Evolutionary conservation across 2,329 filamentous ascomycete species (phyloP), one percentile per base, ranked within the genome.

Genomic region (Fusarium sp.): DNA sequence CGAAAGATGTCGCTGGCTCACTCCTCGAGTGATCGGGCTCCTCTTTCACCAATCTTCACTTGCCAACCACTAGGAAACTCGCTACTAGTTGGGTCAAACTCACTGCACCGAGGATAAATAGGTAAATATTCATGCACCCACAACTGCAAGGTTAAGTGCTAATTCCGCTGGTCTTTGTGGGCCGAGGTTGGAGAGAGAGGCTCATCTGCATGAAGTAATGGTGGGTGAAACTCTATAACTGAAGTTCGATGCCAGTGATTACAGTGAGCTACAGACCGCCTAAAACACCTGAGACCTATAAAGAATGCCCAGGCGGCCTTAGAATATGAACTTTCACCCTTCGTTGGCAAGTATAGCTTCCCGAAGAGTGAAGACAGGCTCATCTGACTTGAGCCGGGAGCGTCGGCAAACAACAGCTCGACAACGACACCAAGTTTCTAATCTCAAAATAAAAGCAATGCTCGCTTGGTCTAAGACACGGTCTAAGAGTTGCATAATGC

Each of bases 261-360:
- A 9, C 4, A 45, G 42, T 25, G 4, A 16, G 7, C 7, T 3
- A 45, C 7, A 45, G 13, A 14, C 7, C 42, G 8, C 16, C 13
- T 16, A 3, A 9, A 45, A 25, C 7, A 25, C 7, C 20, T 9
- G 20, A 25, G 13, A 16, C 13, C 14, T 22, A 8, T 45, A 4
- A 0, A 5, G 3, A 25, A 25, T 45, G 0, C 20, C 7, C 22
- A 8, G 6, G 14, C 8, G 20, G 13, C 7, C 20, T n/a, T n/a
- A 6, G 9, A n/a, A 40, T n/a, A 10, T 5, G 36, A n/a, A 1
- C 5, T 40, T n/a, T 7, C 9, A 11, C 18, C 18, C 36, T n/a
- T 11, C n/a, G 18, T n/a, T 40, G 36, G 36, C 9, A 40, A 40
- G 36, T 11, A 6, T 11, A 40, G 18, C 9, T 40, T n/a, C 18